A percentile compares a stretch with the other conserved stretches of the same genome.
These are phyloP conservation scores for Helenozyma baotianmanensis DNA, from an alignment of 805 yeast genomes.

Conservation along the genomic window DNA sequence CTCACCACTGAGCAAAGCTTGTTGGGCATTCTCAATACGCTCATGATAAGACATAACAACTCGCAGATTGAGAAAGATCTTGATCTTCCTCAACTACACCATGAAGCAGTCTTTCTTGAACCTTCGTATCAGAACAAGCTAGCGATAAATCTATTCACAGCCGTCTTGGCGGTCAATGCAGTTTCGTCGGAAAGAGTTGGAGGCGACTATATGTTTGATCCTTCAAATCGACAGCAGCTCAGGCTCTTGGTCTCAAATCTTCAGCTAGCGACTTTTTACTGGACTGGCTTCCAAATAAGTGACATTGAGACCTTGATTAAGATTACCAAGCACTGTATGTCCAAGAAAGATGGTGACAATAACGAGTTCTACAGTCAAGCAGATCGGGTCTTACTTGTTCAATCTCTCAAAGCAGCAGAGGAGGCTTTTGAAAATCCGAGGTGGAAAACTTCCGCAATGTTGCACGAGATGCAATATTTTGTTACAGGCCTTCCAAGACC, in stretches of 20 bases:
- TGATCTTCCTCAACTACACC: conserved; percentile 53
- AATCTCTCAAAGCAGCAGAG: conserved; percentile 42
- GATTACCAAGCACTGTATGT: conserved; percentile 44
- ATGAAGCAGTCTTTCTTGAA: conserved; percentile 51
- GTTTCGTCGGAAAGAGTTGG: conserved; percentile 67
- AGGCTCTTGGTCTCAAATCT: conserved; percentile 55
- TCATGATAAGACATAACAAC: conserved; percentile 55
- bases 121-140: conserved; percentile 62
- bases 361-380: conserved; percentile 21
- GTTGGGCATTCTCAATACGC: conserved; percentile 36
- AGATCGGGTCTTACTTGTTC: conserved; percentile 41
- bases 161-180: conserved; percentile 68
- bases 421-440: conserved; percentile 47
- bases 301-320: conserved; percentile 52
- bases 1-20: conserved; percentile 42
- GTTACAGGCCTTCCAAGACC: conserved; percentile 41
- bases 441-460: conserved; percentile 54
- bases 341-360: conserved; percentile 26
- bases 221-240: conserved; percentile 49
- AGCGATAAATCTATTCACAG: conserved; percentile 58
- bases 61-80: conserved; percentile 53
- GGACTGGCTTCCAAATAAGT: conserved; percentile 65
- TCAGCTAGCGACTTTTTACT: conserved; percentile 64
- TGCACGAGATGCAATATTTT: conserved; percentile 65
- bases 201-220: conserved; percentile 68